A percentile compares a stretch with the other conserved stretches of the same genome.
phyloP scores from a whole-genome alignment of 2,329 filamentous ascomycete genomes.

The Venturia effusa region DNA sequence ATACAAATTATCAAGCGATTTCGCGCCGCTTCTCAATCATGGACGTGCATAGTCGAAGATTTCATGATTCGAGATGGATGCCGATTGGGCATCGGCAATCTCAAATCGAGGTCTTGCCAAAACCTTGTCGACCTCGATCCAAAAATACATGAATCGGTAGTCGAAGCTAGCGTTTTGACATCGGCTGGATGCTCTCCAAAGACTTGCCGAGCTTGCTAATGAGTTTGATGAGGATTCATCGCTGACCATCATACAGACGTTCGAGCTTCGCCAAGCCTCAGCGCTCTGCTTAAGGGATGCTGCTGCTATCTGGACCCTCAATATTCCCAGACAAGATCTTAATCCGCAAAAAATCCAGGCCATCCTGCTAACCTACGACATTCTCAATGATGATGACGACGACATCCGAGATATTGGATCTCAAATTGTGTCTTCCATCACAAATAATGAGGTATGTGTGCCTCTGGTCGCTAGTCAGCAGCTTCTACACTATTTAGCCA shows the following conservation, averaged over 20 bases:
- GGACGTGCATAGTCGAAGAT: not conserved
- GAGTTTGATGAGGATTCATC: not conserved
- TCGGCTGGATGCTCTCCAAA: not conserved
- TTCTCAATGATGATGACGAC: conserved; percentile 83
- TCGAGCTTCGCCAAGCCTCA: conserved; percentile 2
- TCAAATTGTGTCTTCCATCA: conserved; percentile 28
- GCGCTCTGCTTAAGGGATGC: conserved; percentile 3
- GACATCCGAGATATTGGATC: conserved; percentile 64
- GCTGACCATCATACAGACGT: conserved; percentile 1
- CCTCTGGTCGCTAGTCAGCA: conserved; percentile 38
- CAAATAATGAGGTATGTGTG: conserved; percentile 22
- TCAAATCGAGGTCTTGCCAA: not conserved
- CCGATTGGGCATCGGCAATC: not conserved
- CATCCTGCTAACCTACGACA: conserved; percentile 60
- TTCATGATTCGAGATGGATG: not conserved
- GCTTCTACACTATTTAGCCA: conserved; percentile 24
- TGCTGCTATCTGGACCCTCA: not conserved
- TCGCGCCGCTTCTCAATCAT: not conserved
- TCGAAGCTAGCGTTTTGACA: not conserved
- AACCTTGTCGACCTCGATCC: not conserved
- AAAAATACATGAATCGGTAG: not conserved
- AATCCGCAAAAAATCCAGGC: conserved; percentile 37
- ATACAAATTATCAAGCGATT: not conserved
- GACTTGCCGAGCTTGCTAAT: not conserved
- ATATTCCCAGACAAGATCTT: not conserved